These are phyloP conservation scores for Penicillium robsamsonii DNA, from an alignment of 495 filamentous ascomycete species.

Conservation along the genomic window DNA sequence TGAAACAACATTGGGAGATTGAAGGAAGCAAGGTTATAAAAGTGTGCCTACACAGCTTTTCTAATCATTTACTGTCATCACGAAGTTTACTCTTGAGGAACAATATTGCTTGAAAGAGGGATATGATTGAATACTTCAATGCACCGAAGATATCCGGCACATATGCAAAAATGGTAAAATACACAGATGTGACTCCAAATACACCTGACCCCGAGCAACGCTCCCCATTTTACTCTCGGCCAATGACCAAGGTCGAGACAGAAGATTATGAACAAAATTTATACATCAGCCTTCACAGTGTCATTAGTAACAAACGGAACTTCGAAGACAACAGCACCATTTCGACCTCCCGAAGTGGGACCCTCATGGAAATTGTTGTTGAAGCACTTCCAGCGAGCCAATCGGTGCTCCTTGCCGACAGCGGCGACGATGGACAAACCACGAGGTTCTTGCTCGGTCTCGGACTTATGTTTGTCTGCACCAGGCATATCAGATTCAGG, in stretches of 20 bases:
- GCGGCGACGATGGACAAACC: conserved; percentile 79
- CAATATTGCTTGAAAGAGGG: neutral
- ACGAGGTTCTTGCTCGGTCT: conserved; percentile 46
- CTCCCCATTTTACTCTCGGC: conserved; percentile 13
- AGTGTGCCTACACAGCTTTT: neutral
- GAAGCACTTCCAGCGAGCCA: conserved; percentile 70
- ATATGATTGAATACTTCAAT: conserved; percentile 11
- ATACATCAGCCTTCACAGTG: conserved; percentile 27
- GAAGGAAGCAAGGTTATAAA: neutral
- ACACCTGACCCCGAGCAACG: conserved; percentile 16
- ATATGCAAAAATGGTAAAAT: conserved; percentile 17
- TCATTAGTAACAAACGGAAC: conserved; percentile 51
- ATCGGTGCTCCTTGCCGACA: conserved; percentile 78
- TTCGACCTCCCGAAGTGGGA: conserved; percentile 59
- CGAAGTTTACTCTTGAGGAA: neutral
- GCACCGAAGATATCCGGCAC: conserved; percentile 7
- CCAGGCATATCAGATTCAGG: conserved; percentile 32
- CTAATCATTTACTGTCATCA: neutral
- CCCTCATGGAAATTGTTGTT: conserved; percentile 42
- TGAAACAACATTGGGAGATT: neutral
- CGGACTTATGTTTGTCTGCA: conserved; percentile 48
- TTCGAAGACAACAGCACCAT: conserved; percentile 78
- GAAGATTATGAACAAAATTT: conserved; percentile 20
- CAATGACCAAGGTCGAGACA: conserved; percentile 9
- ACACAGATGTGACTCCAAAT: conserved; percentile 15